Conservation (phyloP, 208 protist genomes). For the Lotmaria passim region DNA sequence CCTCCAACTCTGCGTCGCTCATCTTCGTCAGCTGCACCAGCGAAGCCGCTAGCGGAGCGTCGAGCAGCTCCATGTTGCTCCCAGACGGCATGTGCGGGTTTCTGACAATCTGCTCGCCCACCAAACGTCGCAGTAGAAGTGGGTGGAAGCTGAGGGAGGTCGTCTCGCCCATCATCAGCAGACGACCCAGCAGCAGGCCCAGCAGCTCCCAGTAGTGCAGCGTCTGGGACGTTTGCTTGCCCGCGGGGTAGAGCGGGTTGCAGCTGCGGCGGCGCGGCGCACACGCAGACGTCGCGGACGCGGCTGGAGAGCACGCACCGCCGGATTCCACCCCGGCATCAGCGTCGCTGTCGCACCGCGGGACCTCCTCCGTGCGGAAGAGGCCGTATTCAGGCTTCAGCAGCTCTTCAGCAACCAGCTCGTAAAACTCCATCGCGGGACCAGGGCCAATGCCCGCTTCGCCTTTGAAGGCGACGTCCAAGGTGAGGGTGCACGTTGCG, state of each 20-base stretch:
- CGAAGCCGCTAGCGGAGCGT: slow-evolving; percentile 50
- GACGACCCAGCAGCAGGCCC: slow-evolving; percentile 65
- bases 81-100: slow-evolving; percentile 1
- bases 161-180: slow-evolving; percentile 59
- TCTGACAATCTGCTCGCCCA: slow-evolving; percentile 35
- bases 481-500: slow-evolving; percentile 57
- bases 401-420: slow-evolving; percentile 56
- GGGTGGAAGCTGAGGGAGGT: slow-evolving; percentile 66
- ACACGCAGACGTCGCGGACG: neutral
- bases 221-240: slow-evolving; percentile 34
- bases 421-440: slow-evolving; percentile 83
- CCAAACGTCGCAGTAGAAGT: slow-evolving; percentile 56
- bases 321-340: neutral
- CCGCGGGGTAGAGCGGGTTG: slow-evolving; percentile 35
- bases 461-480: slow-evolving; percentile 80
- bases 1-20: slow-evolving; percentile 43
- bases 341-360: slow-evolving; percentile 19
- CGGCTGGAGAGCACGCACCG: neutral
- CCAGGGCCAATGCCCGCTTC: slow-evolving; percentile 83
- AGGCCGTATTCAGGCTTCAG: slow-evolving; percentile 42
- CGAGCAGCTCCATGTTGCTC: slow-evolving; percentile 44
- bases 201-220: slow-evolving; percentile 70
- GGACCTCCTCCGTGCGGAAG: slow-evolving; percentile 58
- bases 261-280: slow-evolving; percentile 16
- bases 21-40: slow-evolving; percentile 42